phyloP scores from a whole-genome alignment of 106 monocot species.

The Hemerocallis citrina region DNA sequence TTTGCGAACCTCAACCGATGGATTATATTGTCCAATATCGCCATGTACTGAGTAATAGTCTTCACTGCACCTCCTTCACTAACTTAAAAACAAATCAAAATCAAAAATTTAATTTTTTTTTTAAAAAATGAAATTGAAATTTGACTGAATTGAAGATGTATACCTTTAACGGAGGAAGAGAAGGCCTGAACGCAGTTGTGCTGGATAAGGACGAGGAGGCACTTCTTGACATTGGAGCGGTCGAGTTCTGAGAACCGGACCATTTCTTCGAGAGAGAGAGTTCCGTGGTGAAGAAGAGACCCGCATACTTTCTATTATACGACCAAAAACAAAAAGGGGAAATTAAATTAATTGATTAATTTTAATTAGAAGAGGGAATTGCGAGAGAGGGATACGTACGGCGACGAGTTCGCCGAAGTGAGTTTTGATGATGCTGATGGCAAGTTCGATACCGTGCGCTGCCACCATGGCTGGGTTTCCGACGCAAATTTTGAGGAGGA shows the following conservation, averaged over 20 bases:
- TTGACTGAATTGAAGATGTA: too few relatives aligned
- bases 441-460: conserved; percentile 43
- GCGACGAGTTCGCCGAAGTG: conserved; percentile 66
- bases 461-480: conserved; percentile 52
- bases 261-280: conserved; percentile 57
- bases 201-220: conserved; percentile 83
- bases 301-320: conserved; percentile 57
- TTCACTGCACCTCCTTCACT: conserved; percentile 14
- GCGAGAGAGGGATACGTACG: conserved; percentile 13
- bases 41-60: conserved; percentile 44
- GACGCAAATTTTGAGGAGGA: too few relatives aligned
- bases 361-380: not conserved
- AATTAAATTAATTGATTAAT: not conserved
- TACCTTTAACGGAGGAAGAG: conserved; percentile 12
- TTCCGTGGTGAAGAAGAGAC: conserved; percentile 57
- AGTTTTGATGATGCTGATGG: conserved; percentile 33
- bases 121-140: too few relatives aligned
- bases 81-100: conserved; percentile 8
- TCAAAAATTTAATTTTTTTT: too few relatives aligned
- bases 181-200: conserved; percentile 96
- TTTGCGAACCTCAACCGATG: conserved; percentile 78
- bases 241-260: conserved; percentile 38
- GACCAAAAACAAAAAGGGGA: not conserved
- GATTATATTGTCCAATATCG: conserved; percentile 67
- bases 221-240: conserved; percentile 48